phyloP scores from a whole-genome alignment of 768 basidiomycete species.

The Cyclocybe aegerita region DNA sequence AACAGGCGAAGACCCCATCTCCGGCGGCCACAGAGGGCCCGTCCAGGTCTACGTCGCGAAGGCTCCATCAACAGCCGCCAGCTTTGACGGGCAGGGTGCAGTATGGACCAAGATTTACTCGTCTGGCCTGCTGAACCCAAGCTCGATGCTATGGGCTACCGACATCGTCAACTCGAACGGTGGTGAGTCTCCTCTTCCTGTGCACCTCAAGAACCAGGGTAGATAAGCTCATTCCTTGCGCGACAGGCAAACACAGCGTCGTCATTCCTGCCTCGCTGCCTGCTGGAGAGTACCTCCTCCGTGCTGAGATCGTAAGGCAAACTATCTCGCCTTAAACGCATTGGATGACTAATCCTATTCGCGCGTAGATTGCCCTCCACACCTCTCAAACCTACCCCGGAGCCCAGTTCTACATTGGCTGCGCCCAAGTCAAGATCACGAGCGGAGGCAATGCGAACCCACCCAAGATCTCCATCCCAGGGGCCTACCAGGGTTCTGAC shows the following conservation, averaged over 20 bases:
- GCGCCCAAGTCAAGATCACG: constrained; percentile 48
- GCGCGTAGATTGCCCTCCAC: constrained; percentile 30
- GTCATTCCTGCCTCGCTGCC: constrained; percentile 45
- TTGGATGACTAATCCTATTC: background rate
- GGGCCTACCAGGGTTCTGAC: constrained; percentile 44
- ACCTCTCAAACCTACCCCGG: constrained; percentile 45
- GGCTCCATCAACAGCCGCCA: constrained; percentile 42
- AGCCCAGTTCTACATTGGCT: constrained; percentile 51
- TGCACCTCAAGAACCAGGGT: background rate
- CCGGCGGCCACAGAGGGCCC: constrained; percentile 50
- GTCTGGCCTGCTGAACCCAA: constrained; percentile 41
- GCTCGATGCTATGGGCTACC: constrained; percentile 44
- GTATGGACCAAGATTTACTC: constrained; percentile 58
- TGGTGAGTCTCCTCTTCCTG: constrained; percentile 23
- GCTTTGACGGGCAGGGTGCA: constrained; percentile 46
- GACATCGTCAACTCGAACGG: constrained; percentile 47
- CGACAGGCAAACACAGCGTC: constrained; percentile 41
- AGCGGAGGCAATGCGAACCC: constrained; percentile 45
- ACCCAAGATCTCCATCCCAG: constrained; percentile 48
- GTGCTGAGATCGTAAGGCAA: constrained; percentile 44
- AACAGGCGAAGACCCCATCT: constrained; percentile 52
- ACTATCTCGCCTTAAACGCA: constrained; percentile 4
- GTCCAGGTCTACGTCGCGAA: constrained; percentile 53
- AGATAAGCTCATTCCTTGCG: background rate
- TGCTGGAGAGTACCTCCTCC: constrained; percentile 50